Percentiles rank a stretch among this genome's conserved stretches.
Conservation (phyloP, 1,139 yeast genomes). For the Pichia sp. region DNA sequence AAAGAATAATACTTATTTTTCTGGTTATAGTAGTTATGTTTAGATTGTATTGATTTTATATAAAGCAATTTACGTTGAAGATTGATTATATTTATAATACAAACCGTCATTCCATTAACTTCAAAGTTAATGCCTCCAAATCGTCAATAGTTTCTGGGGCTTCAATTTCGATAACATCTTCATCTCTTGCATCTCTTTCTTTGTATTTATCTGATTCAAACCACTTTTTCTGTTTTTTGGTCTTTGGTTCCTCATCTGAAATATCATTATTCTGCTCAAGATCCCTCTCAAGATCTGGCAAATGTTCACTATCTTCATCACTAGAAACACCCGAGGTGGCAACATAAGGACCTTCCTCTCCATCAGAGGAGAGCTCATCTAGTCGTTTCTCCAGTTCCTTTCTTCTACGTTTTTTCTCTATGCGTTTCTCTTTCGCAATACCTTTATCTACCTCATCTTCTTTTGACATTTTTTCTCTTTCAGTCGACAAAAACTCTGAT, state of each 20-base stretch:
- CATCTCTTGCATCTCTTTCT: slow-evolving; percentile 18
- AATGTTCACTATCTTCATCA: slow-evolving; percentile 23
- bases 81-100: background rate
- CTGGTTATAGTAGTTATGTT: slow-evolving; percentile 26
- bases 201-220: slow-evolving; percentile 33
- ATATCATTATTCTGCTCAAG: slow-evolving; percentile 33
- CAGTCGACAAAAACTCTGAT: slow-evolving; percentile 56
- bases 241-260: slow-evolving; percentile 38
- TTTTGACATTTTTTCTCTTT: slow-evolving; percentile 56
- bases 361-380: slow-evolving; percentile 39
- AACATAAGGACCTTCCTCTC: slow-evolving; percentile 24
- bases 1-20: slow-evolving; percentile 14
- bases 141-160: slow-evolving; percentile 90
- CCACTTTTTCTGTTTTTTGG: slow-evolving; percentile 56
- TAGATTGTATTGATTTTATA: slow-evolving; percentile 6
- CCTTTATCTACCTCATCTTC: slow-evolving; percentile 75
- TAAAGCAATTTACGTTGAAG: background rate
- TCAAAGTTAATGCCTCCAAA: slow-evolving; percentile 81
- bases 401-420: slow-evolving; percentile 84
- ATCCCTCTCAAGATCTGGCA: slow-evolving; percentile 42
- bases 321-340: slow-evolving; percentile 19
- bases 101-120: slow-evolving; percentile 33
- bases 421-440: slow-evolving; percentile 73
- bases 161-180: slow-evolving; percentile 58
- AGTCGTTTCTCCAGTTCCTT: slow-evolving; percentile 63